Percentiles rank a stretch among this genome's conserved stretches.
phyloP scores from a whole-genome alignment of 371 early-diverging fungal species.

The Blyttiomyces sp. region DNA sequence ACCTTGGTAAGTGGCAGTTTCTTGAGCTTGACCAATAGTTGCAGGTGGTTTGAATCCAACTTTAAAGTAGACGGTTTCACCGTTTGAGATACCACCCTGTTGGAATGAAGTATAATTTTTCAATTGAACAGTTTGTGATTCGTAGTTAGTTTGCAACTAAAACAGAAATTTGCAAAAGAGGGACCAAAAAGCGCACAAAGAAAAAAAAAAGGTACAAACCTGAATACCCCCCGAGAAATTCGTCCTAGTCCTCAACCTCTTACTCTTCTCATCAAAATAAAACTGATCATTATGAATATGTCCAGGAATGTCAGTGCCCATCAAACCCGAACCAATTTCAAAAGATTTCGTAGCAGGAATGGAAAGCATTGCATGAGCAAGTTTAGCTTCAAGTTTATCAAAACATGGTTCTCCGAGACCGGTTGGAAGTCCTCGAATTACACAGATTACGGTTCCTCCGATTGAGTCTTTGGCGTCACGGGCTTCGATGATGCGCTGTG shows the following conservation, averaged over 20 bases:
- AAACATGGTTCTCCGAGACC: constrained; percentile 98
- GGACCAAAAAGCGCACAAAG: not conserved
- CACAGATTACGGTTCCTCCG: constrained; percentile 96
- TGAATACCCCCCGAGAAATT: constrained; percentile 96
- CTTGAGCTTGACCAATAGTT: constrained; percentile 88
- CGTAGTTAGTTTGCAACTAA: constrained; percentile 1
- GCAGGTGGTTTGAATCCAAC: constrained; percentile 97
- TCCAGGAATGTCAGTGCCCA: constrained; percentile 83
- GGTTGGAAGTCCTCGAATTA: constrained; percentile 86
- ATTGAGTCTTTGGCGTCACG: constrained; percentile 84
- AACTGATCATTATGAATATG: constrained; percentile 93
- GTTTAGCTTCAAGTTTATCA: constrained; percentile 93
- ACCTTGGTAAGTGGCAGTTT: constrained; percentile 85
- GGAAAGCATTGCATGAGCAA: constrained; percentile 98
- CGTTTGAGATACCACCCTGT: constrained; percentile 94
- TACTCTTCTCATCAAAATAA: constrained; percentile 45
- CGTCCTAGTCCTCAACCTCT: constrained; percentile 75
- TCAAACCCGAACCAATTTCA: constrained; percentile 93
- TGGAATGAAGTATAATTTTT: not conserved
- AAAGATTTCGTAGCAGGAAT: constrained; percentile 98
- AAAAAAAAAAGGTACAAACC: constrained; percentile 25
- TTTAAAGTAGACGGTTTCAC: constrained; percentile 92
- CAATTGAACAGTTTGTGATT: not conserved
- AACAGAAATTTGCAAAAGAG: not conserved
- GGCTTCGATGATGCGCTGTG: constrained; percentile 67